Evolutionary conservation across 805 yeast species (phyloP), one percentile per base, ranked within the genome.

Genomic region (Lipomyces orientalis): DNA sequence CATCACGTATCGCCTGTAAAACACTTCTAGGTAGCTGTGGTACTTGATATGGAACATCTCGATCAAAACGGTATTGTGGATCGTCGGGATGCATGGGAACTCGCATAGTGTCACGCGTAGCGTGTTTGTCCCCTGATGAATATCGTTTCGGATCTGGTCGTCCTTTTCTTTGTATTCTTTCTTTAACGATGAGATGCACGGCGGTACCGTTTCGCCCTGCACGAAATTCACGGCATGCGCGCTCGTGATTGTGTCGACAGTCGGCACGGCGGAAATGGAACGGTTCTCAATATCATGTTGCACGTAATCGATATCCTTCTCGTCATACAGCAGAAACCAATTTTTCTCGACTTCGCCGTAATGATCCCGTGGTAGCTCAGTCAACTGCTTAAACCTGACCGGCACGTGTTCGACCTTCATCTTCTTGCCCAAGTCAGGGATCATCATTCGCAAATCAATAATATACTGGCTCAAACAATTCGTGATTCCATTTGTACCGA

Each of bases 1-100:
- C 9, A 62, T 61, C 19, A 66, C 70, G 61, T 62, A 68, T 31
- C 71, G 54, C 16, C 65, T 43, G 55, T 68, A 68, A 33, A 54
- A 66, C 19, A 68, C 16, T 14, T 63, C 67, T 1, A 62, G 39
- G 25, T 51, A 22, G 55, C 60, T 58, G 12, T 34, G 33, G 33
- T 60, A 62, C 62, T 68, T 68, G 57, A 68, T 33, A 46, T 68
- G 71, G 51, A 68, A 46, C 6, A 68, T 56, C 54, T 68, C 65
- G 49, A 68, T 58, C 25, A 62, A 29, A 29, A 67, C 71, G 19
- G 71, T 68, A 49, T 68, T 68, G 60, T 68, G 70, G 37, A 68
- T 68, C 10, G 71, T 68, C 14, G 71, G 70, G 37, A 68, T 67
- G 37, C 71, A 68, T 1, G 71, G 71, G 56, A 68, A 68, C 33